These are phyloP conservation scores for Vitis hybrid DNA, from an alignment of 177 flowering plant genomes.

Conservation along the genomic window DNA sequence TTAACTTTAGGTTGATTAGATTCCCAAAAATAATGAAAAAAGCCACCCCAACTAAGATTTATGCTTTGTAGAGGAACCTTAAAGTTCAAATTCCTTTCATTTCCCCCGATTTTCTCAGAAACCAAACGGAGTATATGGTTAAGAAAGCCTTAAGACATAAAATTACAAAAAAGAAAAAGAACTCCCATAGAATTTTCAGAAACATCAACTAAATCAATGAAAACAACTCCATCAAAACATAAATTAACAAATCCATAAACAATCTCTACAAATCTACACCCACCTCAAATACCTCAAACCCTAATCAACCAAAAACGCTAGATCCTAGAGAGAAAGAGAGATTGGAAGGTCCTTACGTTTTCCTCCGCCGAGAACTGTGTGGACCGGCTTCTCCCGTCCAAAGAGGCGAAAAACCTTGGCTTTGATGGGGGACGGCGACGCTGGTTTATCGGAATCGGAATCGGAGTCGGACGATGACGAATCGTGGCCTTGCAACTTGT, in stretches of 20 bases:
- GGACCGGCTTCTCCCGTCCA: slow-evolving; percentile 77
- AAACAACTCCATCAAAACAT: background rate
- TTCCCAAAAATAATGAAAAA: too few species aligned
- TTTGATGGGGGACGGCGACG: slow-evolving; percentile 35
- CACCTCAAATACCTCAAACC: background rate
- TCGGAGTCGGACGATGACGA: slow-evolving; percentile 57
- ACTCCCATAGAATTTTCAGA: background rate
- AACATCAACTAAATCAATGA: background rate
- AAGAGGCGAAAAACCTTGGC: slow-evolving; percentile 59
- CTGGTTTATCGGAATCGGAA: slow-evolving; percentile 48
- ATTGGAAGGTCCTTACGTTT: slow-evolving; percentile 42
- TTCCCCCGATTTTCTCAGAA: background rate
- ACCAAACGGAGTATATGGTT: background rate
- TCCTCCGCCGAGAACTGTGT: slow-evolving; percentile 79
- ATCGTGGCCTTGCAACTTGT: slow-evolving; percentile 48
- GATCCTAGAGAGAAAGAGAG: background rate
- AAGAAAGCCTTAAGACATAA: background rate
- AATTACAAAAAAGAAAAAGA: background rate
- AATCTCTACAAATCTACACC: background rate
- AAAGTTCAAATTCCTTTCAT: background rate
- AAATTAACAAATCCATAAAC: background rate
- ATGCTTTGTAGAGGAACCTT: background rate
- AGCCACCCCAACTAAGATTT: too few species aligned
- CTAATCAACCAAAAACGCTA: background rate
- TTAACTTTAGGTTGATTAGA: too few species aligned